A percentile compares a stretch with the other conserved stretches of the same genome.
Conservation (phyloP, 164 flowering plant species). For the Tetrastigma voinierianum region DNA sequence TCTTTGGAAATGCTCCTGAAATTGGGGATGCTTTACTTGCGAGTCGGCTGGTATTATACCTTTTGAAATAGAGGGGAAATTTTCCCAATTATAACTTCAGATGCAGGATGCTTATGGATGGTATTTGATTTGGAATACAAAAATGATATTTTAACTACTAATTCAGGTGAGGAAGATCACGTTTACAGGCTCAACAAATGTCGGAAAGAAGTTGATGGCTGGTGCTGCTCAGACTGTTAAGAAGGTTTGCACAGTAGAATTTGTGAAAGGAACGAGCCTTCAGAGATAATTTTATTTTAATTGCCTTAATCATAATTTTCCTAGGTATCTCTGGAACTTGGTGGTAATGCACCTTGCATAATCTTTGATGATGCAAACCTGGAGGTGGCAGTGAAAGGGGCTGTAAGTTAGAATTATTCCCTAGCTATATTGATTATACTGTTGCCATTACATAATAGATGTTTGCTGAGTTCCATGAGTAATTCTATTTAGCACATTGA, state of each 20-base stretch:
- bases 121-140: not conserved
- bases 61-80: not conserved
- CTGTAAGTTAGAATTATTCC: constrained; percentile 51
- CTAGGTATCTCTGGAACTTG: constrained; percentile 95
- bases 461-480: no score
- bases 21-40: constrained; percentile 86
- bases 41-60: constrained; percentile 63
- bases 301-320: constrained; percentile 5
- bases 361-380: constrained; percentile 95
- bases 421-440: not conserved
- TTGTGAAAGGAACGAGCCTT: not conserved
- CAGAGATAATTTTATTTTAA: constrained; percentile 5
- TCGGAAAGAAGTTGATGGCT: constrained; percentile 97
- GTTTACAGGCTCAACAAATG: constrained; percentile 97
- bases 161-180: constrained; percentile 90
- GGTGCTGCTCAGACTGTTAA: constrained; percentile 91
- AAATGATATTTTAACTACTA: constrained; percentile 4
- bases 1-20: constrained; percentile 90
- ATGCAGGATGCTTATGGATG: not conserved
- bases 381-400: constrained; percentile 94
- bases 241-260: constrained; percentile 46
- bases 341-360: constrained; percentile 99
- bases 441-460: not conserved
- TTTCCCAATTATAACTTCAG: no score
- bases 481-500: no score